Evolutionary conservation across 306 rosid species (phyloP).

Genomic region (Casuarina cunninghamiana): DNA sequence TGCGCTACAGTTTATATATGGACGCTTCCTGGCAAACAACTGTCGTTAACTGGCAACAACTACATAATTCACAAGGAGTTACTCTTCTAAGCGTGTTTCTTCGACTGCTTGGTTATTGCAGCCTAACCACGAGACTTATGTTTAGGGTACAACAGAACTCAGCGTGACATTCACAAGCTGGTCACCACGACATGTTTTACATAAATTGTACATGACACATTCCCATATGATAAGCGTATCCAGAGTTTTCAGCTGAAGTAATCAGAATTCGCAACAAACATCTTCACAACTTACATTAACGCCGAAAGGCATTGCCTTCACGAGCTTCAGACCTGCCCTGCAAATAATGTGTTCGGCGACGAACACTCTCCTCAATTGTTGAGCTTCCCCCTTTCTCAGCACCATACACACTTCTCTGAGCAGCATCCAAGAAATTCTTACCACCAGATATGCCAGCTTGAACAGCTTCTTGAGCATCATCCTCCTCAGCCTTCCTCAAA

Average conservation of each 20-base stretch:
- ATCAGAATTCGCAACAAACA: constrained; percentile 8
- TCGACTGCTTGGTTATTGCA: neutral
- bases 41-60: no score
- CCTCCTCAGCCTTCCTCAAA: constrained; percentile 80
- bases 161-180: constrained; percentile 11
- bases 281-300: constrained; percentile 42
- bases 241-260: constrained; percentile 2
- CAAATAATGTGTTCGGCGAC: constrained; percentile 84
- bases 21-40: no score
- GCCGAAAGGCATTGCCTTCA: constrained; percentile 74
- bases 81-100: neutral
- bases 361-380: constrained; percentile 92
- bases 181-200: neutral
- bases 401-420: constrained; percentile 76
- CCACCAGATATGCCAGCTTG: constrained; percentile 41
- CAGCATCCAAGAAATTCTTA: constrained; percentile 78
- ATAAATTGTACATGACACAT: constrained; percentile 11
- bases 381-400: constrained; percentile 86
- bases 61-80: neutral
- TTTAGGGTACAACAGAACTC: neutral
- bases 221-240: neutral
- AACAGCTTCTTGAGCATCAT: constrained; percentile 61
- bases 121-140: neutral
- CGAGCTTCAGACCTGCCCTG: constrained; percentile 62
- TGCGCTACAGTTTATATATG: no score